Percentiles rank a stretch among this genome's conserved stretches.
Conservation (phyloP, 345 rosid species). For the Cardamine occulta region DNA sequence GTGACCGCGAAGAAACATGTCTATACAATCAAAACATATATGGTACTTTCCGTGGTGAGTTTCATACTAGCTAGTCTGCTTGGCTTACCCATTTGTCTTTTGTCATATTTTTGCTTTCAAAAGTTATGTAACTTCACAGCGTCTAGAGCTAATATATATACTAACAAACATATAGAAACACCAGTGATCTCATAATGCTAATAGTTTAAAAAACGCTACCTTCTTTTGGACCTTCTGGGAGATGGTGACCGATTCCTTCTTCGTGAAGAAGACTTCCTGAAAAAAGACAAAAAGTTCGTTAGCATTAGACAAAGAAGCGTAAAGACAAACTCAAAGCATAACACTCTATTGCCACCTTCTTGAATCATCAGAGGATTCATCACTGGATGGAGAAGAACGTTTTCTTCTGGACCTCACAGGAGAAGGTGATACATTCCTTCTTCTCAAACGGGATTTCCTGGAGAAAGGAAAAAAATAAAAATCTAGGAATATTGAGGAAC, state of each 20-base stretch:
- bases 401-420: slow-evolving; percentile 83
- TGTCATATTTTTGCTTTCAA: slow-evolving; percentile 29
- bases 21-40: slow-evolving; percentile 96
- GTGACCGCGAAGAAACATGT: slow-evolving; percentile 95
- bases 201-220: slow-evolving; percentile 51
- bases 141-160: slow-evolving; percentile 26
- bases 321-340: slow-evolving; percentile 30
- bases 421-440: slow-evolving; percentile 67
- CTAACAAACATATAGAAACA: slow-evolving; percentile 34
- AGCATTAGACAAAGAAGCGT: neutral
- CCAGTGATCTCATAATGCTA: slow-evolving; percentile 17
- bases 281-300: slow-evolving; percentile 19
- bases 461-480: slow-evolving; percentile 17
- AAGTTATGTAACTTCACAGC: slow-evolving; percentile 9
- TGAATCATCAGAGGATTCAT: slow-evolving; percentile 78
- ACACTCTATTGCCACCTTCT: slow-evolving; percentile 57
- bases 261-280: slow-evolving; percentile 70
- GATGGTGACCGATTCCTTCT: slow-evolving; percentile 72
- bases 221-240: slow-evolving; percentile 77
- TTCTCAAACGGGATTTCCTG: slow-evolving; percentile 70
- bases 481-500: neutral
- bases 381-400: slow-evolving; percentile 69
- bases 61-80: slow-evolving; percentile 29
- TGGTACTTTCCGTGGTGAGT: slow-evolving; percentile 56
- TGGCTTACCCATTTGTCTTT: slow-evolving; percentile 32